Evolutionary conservation across 1,139 yeast genomes (phyloP), one percentile per base, ranked within the genome.

Genomic region (Suhomyces bokatorum): DNA sequence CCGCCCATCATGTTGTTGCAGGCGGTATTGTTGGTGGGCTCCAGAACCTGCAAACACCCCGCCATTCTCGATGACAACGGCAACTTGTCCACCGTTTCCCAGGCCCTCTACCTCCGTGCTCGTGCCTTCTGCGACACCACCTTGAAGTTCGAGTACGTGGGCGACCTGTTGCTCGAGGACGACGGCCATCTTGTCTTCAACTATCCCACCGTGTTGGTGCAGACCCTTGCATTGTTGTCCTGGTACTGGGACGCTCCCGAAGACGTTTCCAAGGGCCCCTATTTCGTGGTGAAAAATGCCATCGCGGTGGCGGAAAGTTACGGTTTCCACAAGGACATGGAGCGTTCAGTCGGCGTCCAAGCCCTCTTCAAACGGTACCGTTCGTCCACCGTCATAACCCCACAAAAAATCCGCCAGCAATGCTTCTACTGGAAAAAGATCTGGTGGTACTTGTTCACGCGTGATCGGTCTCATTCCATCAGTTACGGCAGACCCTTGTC

Each of bases 221-320:
- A 51, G 31, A 43, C 48, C 2, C 45, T 50, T 4, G 40, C 44
- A 10, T 42, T 53, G 13, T 39, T 53, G 29, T 45, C 55, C 6
- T 50, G 52, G 52, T 51, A 52, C 40, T 51, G 55, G 55, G 55
- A 52, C 22, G 50, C 46, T 4, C 53, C 53, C n/a, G 55, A 51
- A 32, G 45, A 32, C 46, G 41, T 39, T 27, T 41, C 37, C 44
- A 49, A 54, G 32, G 45, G 45, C 4, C 32, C 45, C 8, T 43
- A 39, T 26, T 43, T 43, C 28, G 36, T 39, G 28, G 40, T 47
- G 14, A 40, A 41, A 22, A 39, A 31, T 16, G 56, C 57, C 2
- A 44, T 52, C 10, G 32, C 31, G 9, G 20, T 44, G 4, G 51
- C 54, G 8, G 48, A 46, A 13, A 38, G 43, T 14, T 44, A 37